These are phyloP conservation scores for Leptomonas pyrrhocoris DNA, from an alignment of 208 protist species.

Conservation along the genomic window DNA sequence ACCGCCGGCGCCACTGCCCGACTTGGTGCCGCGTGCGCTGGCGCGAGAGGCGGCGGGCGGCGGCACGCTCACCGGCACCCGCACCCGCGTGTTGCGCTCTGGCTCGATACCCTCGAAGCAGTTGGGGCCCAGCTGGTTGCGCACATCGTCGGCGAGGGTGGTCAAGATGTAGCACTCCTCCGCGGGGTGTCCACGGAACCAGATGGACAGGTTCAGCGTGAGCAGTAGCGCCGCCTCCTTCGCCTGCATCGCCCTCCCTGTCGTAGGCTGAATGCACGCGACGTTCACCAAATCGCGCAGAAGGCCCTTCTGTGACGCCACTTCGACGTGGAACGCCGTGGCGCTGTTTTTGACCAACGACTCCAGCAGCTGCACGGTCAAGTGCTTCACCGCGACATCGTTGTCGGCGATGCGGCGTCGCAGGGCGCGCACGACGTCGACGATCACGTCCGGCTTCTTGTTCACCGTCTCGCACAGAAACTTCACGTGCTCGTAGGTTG, in stretches of 20 bases:
- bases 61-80: conserved; percentile 7
- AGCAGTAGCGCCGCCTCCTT: conserved; percentile 67
- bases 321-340: conserved; percentile 59
- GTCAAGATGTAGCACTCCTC: conserved; percentile 61
- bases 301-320: conserved; percentile 77
- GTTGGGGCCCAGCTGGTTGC: conserved; percentile 58
- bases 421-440: conserved; percentile 79
- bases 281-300: conserved; percentile 79
- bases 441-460: conserved; percentile 47
- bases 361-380: conserved; percentile 71
- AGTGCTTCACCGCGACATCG: conserved; percentile 69
- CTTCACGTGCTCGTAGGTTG: conserved; percentile 62
- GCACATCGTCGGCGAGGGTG: conserved; percentile 71
- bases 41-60: neutral
- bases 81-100: conserved; percentile 45
- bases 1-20: neutral
- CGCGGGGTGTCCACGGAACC: conserved; percentile 80
- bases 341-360: conserved; percentile 71
- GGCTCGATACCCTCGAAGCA: conserved; percentile 72
- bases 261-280: conserved; percentile 48
- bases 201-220: conserved; percentile 84
- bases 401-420: conserved; percentile 72
- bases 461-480: conserved; percentile 79
- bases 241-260: conserved; percentile 54
- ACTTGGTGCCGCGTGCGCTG: neutral